phyloP scores from a whole-genome alignment of 257 asterid genomes.

The Cruciata laevipes region DNA sequence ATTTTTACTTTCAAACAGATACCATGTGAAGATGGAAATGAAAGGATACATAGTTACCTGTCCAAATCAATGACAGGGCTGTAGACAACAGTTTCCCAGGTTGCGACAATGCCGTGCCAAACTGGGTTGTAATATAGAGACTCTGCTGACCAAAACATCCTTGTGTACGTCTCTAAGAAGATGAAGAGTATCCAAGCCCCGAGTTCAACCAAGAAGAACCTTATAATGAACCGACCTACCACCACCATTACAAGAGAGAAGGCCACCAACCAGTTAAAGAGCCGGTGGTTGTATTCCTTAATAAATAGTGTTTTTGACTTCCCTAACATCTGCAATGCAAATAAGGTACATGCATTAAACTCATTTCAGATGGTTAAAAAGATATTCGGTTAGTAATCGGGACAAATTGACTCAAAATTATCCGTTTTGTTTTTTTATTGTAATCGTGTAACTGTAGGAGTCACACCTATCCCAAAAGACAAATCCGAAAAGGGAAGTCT shows the following conservation, averaged over 20 bases:
- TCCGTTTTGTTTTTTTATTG: too few species aligned
- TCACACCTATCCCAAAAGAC: not conserved
- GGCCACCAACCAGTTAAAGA: conserved; percentile 94
- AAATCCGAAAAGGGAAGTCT: not conserved
- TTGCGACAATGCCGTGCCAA: conserved; percentile 73
- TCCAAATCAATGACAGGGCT: conserved; percentile 92
- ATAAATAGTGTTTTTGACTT: conserved; percentile 80
- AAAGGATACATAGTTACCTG: conserved; percentile 39
- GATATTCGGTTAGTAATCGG: not conserved
- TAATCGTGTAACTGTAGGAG: not conserved
- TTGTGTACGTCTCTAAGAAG: conserved; percentile 89
- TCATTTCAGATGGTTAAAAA: not conserved
- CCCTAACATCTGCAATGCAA: conserved; percentile 76
- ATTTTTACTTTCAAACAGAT: not conserved
- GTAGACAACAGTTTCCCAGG: conserved; percentile 92
- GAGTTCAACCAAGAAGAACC: conserved; percentile 71
- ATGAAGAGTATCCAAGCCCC: conserved; percentile 95
- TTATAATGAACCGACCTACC: conserved; percentile 80
- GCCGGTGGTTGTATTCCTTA: conserved; percentile 91
- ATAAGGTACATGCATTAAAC: conserved; percentile 1
- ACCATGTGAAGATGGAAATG: not conserved
- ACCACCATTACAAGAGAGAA: conserved; percentile 95
- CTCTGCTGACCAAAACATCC: conserved; percentile 97
- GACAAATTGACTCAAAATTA: not conserved
- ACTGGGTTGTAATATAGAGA: conserved; percentile 94